Evolutionary conservation across 495 filamentous ascomycete species (phyloP).

Genomic region (Aspergillus bertholletiae): DNA sequence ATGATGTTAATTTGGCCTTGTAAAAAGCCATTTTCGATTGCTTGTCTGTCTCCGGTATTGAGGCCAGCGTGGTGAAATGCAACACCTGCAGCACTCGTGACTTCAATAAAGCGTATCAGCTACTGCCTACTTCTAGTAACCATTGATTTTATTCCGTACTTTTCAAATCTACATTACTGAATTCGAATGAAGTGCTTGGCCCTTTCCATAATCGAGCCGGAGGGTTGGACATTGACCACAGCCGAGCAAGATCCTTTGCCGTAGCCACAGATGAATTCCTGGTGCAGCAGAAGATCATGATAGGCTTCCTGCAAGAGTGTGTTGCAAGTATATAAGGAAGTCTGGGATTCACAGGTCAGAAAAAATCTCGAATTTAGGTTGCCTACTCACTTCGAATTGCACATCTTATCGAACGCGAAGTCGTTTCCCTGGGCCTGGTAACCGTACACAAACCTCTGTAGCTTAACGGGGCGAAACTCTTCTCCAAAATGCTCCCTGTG

Average conservation of each 20-base stretch:
- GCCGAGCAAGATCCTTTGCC: slow-evolving; percentile 66
- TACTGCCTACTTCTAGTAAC: background rate
- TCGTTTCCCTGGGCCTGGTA: slow-evolving; percentile 67
- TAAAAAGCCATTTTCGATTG: slow-evolving; percentile 70
- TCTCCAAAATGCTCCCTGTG: slow-evolving; percentile 80
- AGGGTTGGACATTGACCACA: slow-evolving; percentile 56
- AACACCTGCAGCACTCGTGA: slow-evolving; percentile 64
- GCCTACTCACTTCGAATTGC: slow-evolving; percentile 61
- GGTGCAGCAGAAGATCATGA: slow-evolving; percentile 91
- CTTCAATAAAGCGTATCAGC: slow-evolving; percentile 25
- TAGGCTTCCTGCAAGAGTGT: slow-evolving; percentile 77
- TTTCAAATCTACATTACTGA: slow-evolving; percentile 62
- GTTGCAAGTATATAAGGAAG: slow-evolving; percentile 71
- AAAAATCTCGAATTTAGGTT: background rate
- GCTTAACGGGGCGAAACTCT: slow-evolving; percentile 81
- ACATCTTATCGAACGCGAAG: slow-evolving; percentile 79
- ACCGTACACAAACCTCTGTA: slow-evolving; percentile 86
- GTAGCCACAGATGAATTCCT: slow-evolving; percentile 73
- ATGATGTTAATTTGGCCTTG: slow-evolving; percentile 80
- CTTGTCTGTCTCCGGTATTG: slow-evolving; percentile 62
- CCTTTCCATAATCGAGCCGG: slow-evolving; percentile 64
- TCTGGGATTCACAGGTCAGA: slow-evolving; percentile 26
- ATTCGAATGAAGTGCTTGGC: slow-evolving; percentile 51
- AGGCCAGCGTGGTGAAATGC: slow-evolving; percentile 95
- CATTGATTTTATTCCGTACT: slow-evolving; percentile 26